These are phyloP conservation scores for Brassica hybrid DNA, from an alignment of 441 rosid species.

Conservation along the genomic window DNA sequence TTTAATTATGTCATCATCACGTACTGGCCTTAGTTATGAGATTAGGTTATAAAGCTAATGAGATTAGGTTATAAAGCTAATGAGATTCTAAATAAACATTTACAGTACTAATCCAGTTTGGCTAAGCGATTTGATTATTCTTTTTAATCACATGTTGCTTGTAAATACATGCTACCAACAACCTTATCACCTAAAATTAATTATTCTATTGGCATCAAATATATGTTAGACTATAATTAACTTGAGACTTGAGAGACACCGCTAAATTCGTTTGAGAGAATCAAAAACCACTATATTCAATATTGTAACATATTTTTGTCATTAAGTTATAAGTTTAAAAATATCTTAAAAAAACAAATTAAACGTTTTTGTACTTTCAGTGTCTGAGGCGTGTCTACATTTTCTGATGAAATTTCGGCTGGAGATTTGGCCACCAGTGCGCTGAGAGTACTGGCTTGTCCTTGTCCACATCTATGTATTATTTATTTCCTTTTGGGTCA, in stretches of 20 bases:
- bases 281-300: not conserved
- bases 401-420: constrained; percentile 22
- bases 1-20: constrained; percentile 17
- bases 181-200: not conserved
- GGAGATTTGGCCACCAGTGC: constrained; percentile 29
- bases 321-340: not conserved
- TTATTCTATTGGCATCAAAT: not conserved
- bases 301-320: not conserved
- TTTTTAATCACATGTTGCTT: not conserved
- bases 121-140: not conserved
- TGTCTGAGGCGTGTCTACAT: constrained; percentile 13
- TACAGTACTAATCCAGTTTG: not conserved
- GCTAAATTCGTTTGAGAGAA: not conserved
- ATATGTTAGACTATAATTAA: not conserved
- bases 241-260: not conserved
- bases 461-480: constrained; percentile 8
- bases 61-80: not conserved
- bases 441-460: not conserved
- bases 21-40: not conserved
- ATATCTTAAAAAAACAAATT: not conserved
- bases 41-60: not conserved
- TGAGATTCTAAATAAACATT: not conserved
- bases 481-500: not conserved
- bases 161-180: not conserved
- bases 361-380: not conserved